Evolutionary conservation across 176 grass and related monocot genomes (phyloP).

Genomic region (Elymus sibiricus): DNA sequence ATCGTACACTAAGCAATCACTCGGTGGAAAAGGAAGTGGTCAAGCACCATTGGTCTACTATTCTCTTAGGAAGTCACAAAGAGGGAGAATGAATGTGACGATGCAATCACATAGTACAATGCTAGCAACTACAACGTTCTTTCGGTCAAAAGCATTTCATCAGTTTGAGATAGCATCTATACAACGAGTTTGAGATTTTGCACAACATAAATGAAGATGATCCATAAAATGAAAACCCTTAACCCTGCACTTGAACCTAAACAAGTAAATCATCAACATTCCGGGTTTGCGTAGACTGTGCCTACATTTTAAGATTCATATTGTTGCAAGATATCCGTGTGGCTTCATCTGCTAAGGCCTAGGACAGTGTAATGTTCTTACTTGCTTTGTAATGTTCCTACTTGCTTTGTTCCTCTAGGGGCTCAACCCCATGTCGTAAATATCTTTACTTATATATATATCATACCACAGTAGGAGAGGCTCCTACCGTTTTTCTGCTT

Average conservation of each 20-base stretch:
- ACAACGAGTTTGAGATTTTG: not conserved
- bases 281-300: not conserved
- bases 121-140: not conserved
- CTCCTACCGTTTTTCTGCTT: too few species aligned
- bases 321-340: not conserved
- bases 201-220: not conserved
- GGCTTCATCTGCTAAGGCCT: not conserved
- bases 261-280: not conserved
- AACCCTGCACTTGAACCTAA: not conserved
- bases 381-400: not conserved
- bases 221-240: not conserved
- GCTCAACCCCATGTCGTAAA: not conserved
- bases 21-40: not conserved
- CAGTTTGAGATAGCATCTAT: not conserved
- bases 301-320: not conserved
- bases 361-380: too few species aligned
- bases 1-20: not conserved
- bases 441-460: too few species aligned
- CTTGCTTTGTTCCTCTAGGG: not conserved
- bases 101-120: not conserved
- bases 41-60: not conserved
- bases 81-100: not conserved
- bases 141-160: not conserved
- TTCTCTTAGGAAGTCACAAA: not conserved
- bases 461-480: too few species aligned